Base-by-base conservation (phyloP, 371 early-diverging fungal genomes). In the Lichtheimia corymbifera region DNA sequence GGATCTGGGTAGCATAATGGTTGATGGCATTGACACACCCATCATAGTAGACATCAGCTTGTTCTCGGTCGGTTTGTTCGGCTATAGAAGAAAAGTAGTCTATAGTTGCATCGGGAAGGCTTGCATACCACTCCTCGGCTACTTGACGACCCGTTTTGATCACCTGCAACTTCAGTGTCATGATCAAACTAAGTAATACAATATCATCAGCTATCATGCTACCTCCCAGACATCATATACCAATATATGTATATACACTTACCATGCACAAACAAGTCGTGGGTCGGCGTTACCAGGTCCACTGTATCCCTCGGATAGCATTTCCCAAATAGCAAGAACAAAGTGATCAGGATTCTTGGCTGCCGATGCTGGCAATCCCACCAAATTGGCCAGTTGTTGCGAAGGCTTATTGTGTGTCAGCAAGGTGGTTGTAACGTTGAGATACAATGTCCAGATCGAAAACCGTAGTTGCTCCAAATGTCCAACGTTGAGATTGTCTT, bases 51-150 rank as follows among this genome's bases (percentile, higher is more conserved):
- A 63, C 55, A 4, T 63, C 41, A n/a, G 55, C 12, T 40, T 27
- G 15, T 43, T 17, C 24, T n/a, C 44, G 42, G 3, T 67, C 57
- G 27, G 50, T 53, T 25, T 59, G 53, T 13, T 35, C 40, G 7
- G 60, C 43, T 24, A 50, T 59, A 14, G 52, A 27, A 15, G 59
- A 50, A 27, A 59, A 50, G 24, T 59, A 59, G 20, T 73, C 70
- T 52, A 71, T 47, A 0, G 63, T 58, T 14, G 61, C 58, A 50
- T 75, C 79, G 0, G 71, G 51, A 44, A 78, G 55, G 42, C 56
- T 50, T 7, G 71, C 64, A 61, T 73, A 71, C 79, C 79, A 78
- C 41, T 63, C 55, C 22, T 78, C 79, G 17, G 63, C 67, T 7
- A 69, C 45, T 24, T 70, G 70, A 59, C 66, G 73, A 2, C 73